Evolutionary conservation across 768 basidiomycete species (phyloP), one percentile per base, ranked within the genome.

Genomic region (Myochromella boudieri): DNA sequence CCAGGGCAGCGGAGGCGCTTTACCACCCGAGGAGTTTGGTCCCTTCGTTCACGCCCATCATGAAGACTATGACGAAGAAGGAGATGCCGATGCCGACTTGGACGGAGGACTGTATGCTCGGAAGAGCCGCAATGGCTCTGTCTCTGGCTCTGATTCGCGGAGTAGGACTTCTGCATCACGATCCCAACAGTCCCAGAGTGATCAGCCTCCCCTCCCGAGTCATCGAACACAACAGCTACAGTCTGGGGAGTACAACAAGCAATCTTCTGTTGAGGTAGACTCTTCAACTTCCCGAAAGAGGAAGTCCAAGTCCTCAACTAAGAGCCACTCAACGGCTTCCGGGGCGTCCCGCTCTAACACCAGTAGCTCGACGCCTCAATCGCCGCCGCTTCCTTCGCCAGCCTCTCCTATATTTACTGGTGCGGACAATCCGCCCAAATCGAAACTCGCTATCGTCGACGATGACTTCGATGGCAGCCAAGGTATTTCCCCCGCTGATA

Each of bases 121-220:
- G 29, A 68, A 64, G 33, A 60, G 65, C 12, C 63, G 34, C 17
- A 39, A 12, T 27, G 61, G 57, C 3, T 63, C 58, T 20, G 54
- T 63, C 8, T 69, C 71, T 25, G 77, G 75, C 20, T 85, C 84
- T 0, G 80, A 82, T 48, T 82, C 81, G 3, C 78, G 75, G 27
- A 85, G 82, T 3, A 75, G 78, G 25, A 84, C 84, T 0, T 82
- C 83, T 3, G 61, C 77, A 3, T 81, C 80, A 26, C 54, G 59
- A 38, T 55, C 51, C 32, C 51, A 48, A 36, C 39, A 48, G 40
- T 53, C 48, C 38, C 47, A 55, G 27, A 43, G 34, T 21, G 51
- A 49, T 33, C 41, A 46, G 5, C 33, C 38, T 25, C 12, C 28
- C 9, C 25, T 14, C 32, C 28, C 25, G 43, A 15, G 42, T 34